A percentile compares a stretch with the other conserved stretches of the same genome.
These are phyloP conservation scores for Boletellus sp. DNA, from an alignment of 1,284 basidiomycete species.

Conservation along the genomic window DNA sequence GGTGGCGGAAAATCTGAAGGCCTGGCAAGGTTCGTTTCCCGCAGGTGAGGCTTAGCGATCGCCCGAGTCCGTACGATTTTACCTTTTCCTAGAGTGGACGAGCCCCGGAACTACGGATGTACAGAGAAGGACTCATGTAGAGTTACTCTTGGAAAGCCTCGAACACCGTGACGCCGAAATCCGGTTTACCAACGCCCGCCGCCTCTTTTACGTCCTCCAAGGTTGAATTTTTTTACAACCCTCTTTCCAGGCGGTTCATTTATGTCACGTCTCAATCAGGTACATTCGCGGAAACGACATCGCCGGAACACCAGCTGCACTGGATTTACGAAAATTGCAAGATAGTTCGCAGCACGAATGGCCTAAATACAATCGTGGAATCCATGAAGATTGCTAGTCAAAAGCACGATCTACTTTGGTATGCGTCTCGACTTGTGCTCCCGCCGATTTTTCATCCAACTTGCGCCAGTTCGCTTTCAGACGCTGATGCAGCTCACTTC, in stretches of 20 bases:
- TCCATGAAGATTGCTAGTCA: slow-evolving; percentile 88
- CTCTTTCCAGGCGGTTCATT: slow-evolving; percentile 14
- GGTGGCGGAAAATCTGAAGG: slow-evolving; percentile 82
- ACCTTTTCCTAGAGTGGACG: slow-evolving; percentile 67
- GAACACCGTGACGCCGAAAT: slow-evolving; percentile 83
- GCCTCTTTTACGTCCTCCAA: slow-evolving; percentile 88
- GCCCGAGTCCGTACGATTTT: background rate
- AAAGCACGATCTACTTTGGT: slow-evolving; percentile 86
- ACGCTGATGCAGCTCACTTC: slow-evolving; percentile 65
- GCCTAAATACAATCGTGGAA: slow-evolving; percentile 79
- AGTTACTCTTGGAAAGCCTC: slow-evolving; percentile 78
- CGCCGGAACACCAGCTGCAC: slow-evolving; percentile 90
- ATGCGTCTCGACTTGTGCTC: slow-evolving; percentile 15
- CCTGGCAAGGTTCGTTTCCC: slow-evolving; percentile 82
- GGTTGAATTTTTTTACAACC: slow-evolving; percentile 46
- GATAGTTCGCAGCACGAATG: slow-evolving; percentile 81
- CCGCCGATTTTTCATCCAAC: slow-evolving; percentile 1
- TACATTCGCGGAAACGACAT: slow-evolving; percentile 86
- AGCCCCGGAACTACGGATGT: slow-evolving; percentile 49
- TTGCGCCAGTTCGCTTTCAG: slow-evolving; percentile 59
- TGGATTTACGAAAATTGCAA: slow-evolving; percentile 96
- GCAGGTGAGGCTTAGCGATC: slow-evolving; percentile 48
- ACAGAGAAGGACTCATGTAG: slow-evolving; percentile 69
- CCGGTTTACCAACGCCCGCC: slow-evolving; percentile 82
- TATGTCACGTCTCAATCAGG: slow-evolving; percentile 48